phyloP scores from a whole-genome alignment of 176 grass and related monocot genomes.

The Zea mays region Zm-B73-REFERENCE-NAM-5.0 NC_050098.1:47995501-47996000 shows the following conservation, averaged over 20 bases:
- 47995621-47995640: not conserved
- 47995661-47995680: not conserved
- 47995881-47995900: not conserved
- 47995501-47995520: not conserved
- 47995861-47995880: not conserved
- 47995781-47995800: not conserved
- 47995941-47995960: constrained; percentile 48
- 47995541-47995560: not conserved
- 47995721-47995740: not conserved
- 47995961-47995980: constrained; percentile 72
- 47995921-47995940: not conserved
- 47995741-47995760: not conserved
- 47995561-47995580: not conserved
- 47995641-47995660: not conserved
- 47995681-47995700: not conserved
- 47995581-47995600: not conserved
- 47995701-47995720: not conserved
- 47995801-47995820: not conserved
- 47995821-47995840: not conserved
- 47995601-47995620: not conserved
- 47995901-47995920: not conserved
- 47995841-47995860: not conserved
- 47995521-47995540: not conserved
- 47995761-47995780: not conserved
- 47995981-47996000: constrained; percentile 50